These are phyloP conservation scores for Cymbomonas tetramitiformis DNA, from an alignment of 139 green algal genomes.

Conservation along the genomic window DNA sequence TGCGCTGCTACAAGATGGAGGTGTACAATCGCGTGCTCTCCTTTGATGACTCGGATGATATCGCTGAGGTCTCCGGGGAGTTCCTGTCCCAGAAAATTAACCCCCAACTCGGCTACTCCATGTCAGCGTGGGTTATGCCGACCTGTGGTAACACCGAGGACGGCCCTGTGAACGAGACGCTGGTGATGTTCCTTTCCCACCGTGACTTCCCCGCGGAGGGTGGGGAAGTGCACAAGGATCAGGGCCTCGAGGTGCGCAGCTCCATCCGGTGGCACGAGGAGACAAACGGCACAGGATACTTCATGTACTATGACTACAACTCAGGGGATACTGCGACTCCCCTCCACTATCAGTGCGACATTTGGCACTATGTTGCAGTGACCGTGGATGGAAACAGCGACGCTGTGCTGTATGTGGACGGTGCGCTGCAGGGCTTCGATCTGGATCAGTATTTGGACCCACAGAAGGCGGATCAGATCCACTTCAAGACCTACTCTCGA, in stretches of 20 bases:
- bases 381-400: neutral
- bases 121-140: slow-evolving; percentile 20
- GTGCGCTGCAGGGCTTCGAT: neutral
- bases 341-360: slow-evolving; percentile 13
- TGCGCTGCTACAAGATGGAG: slow-evolving; percentile 21
- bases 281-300: neutral
- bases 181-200: slow-evolving; percentile 20
- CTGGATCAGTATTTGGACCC: no score
- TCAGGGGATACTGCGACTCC: slow-evolving; percentile 5
- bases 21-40: slow-evolving; percentile 14
- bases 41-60: no score
- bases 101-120: slow-evolving; percentile 12
- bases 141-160: neutral
- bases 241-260: slow-evolving; percentile 16
- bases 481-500: slow-evolving; percentile 13
- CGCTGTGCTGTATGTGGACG: slow-evolving; percentile 15
- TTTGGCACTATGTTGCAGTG: slow-evolving; percentile 19
- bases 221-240: neutral
- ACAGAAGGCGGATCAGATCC: neutral
- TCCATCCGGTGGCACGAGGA: slow-evolving; percentile 12
- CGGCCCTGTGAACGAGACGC: slow-evolving; percentile 15
- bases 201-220: neutral
- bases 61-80: no score
- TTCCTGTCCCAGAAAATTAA: slow-evolving; percentile 3
- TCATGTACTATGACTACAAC: slow-evolving; percentile 21